Evolutionary conservation across 352 stramenopile species (phyloP).

Genomic region (Elongisporangium senticosum): DNA sequence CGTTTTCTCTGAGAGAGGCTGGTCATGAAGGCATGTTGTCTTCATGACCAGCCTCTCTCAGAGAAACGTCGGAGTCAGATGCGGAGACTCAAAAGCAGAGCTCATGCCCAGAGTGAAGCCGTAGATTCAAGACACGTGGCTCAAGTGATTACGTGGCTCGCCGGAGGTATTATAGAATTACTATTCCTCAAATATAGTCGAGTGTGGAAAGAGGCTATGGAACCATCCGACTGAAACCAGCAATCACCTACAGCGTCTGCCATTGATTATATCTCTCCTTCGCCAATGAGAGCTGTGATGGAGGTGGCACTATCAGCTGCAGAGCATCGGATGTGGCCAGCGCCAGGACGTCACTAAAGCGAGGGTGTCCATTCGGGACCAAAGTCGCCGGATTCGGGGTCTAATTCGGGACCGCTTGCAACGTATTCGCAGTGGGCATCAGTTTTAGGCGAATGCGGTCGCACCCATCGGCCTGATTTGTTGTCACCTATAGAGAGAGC

Average conservation of each 20-base stretch:
- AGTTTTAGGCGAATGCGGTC: neutral
- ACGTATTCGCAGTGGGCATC: neutral
- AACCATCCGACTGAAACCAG: neutral
- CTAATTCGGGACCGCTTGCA: neutral
- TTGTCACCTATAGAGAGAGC: neutral
- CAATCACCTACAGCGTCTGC: no score
- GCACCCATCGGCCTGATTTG: neutral
- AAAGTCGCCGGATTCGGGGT: neutral
- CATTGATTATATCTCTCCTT: no score
- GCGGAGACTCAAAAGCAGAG: neutral
- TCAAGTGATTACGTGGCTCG: neutral
- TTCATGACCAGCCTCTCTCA: neutral
- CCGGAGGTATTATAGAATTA: neutral
- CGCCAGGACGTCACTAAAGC: neutral
- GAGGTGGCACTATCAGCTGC: no score
- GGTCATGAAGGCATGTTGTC: neutral
- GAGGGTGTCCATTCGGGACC: neutral
- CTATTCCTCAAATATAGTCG: neutral
- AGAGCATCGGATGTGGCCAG: no score
- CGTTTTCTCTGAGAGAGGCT: neutral
- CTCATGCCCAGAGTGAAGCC: neutral
- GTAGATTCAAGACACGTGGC: neutral
- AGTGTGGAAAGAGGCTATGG: neutral
- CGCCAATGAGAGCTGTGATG: no score
- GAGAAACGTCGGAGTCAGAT: neutral